Conservation (phyloP, 139 green algal species). For the Picochlorum sp. region DNA sequence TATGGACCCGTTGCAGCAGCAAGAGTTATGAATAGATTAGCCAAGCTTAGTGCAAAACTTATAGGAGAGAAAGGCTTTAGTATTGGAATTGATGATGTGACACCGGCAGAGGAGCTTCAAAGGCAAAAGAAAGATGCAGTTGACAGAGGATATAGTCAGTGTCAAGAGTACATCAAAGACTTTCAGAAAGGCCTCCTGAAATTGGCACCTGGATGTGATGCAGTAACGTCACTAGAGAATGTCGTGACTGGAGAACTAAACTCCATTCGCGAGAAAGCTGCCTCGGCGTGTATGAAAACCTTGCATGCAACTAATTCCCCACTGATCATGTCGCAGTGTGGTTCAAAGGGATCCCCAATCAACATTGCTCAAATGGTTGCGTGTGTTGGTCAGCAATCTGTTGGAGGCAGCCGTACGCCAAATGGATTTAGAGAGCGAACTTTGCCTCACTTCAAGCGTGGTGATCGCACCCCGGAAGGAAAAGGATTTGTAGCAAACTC, state of each 20-base stretch:
- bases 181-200: slow-evolving; percentile 60
- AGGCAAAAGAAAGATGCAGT: slow-evolving; percentile 40
- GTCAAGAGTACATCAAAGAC: slow-evolving; percentile 56
- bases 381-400: slow-evolving; percentile 93
- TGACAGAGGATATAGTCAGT: slow-evolving; percentile 58
- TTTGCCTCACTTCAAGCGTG: slow-evolving; percentile 83
- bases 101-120: slow-evolving; percentile 50
- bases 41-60: slow-evolving; percentile 82
- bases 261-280: slow-evolving; percentile 78
- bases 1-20: slow-evolving; percentile 46
- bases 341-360: slow-evolving; percentile 89
- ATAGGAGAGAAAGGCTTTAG: slow-evolving; percentile 91
- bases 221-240: slow-evolving; percentile 79
- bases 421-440: slow-evolving; percentile 86
- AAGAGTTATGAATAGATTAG: slow-evolving; percentile 78
- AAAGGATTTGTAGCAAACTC: slow-evolving; percentile 95
- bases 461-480: slow-evolving; percentile 48
- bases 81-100: slow-evolving; percentile 96
- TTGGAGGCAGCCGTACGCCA: slow-evolving; percentile 81
- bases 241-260: slow-evolving; percentile 81
- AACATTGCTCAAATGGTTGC: slow-evolving; percentile 94
- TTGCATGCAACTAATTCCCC: slow-evolving; percentile 80
- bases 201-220: slow-evolving; percentile 79
- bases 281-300: slow-evolving; percentile 72
- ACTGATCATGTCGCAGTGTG: slow-evolving; percentile 95